Evolutionary conservation across 371 early-diverging fungal genomes (phyloP).

Genomic region (Mortierella sp.): DNA sequence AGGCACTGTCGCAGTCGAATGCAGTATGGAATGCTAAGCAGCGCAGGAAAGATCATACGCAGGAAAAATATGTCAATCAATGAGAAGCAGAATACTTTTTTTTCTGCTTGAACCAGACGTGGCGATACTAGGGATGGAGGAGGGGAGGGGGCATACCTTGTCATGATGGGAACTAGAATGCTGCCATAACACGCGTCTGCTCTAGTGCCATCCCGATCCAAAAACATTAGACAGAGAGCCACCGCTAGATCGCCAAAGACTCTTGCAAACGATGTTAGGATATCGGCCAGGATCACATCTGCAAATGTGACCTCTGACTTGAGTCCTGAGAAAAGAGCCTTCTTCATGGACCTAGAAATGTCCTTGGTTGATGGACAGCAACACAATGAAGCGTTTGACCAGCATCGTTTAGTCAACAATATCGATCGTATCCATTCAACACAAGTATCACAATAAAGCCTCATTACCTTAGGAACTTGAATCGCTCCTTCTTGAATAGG

Average conservation of each 20-base stretch:
- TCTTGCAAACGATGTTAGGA: conserved; percentile 90
- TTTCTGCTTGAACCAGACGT: neutral
- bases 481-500: conserved; percentile 68
- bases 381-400: neutral
- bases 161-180: conserved; percentile 65
- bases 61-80: neutral
- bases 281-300: conserved; percentile 92
- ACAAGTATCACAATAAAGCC: neutral
- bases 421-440: neutral
- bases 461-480: conserved; percentile 70
- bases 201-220: conserved; percentile 49
- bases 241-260: conserved; percentile 85
- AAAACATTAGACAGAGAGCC: conserved; percentile 62
- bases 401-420: neutral
- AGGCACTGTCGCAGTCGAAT: conserved; percentile 91
- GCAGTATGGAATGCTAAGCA: conserved; percentile 77
- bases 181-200: conserved; percentile 61
- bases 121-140: conserved; percentile 1
- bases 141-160: conserved; percentile 56
- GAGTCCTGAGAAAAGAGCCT: conserved; percentile 60
- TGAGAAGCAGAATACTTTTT: neutral
- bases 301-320: conserved; percentile 74
- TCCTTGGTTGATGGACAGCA: neutral
- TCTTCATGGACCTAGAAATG: conserved; percentile 42
- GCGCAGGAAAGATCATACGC: neutral